phyloP scores from a whole-genome alignment of 768 basidiomycete genomes.

The Austroboletus festivus region DNA sequence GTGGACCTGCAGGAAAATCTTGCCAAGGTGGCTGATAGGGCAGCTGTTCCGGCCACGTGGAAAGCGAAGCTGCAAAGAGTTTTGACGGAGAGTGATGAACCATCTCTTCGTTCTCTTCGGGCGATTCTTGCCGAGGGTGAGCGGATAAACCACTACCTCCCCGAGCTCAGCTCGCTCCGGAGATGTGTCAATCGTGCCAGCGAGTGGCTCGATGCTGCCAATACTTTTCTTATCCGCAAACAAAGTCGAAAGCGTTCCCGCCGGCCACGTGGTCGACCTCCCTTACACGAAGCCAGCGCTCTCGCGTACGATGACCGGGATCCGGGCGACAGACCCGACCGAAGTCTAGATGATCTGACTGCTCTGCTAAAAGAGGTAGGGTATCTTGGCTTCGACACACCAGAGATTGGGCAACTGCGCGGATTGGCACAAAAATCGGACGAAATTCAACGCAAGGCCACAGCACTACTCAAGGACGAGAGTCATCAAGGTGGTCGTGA shows the following conservation, averaged over 20 bases:
- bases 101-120: slow-evolving; percentile 72
- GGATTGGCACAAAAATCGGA: slow-evolving; percentile 61
- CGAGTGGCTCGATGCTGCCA: slow-evolving; percentile 86
- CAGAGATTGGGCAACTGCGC: slow-evolving; percentile 62
- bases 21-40: slow-evolving; percentile 64
- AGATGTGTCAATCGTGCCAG: slow-evolving; percentile 80
- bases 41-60: slow-evolving; percentile 75
- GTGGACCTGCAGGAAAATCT: slow-evolving; percentile 69
- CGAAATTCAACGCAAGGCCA: slow-evolving; percentile 56
- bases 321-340: slow-evolving; percentile 66
- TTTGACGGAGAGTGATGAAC: slow-evolving; percentile 66
- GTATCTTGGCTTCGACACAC: slow-evolving; percentile 77
- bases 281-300: slow-evolving; percentile 41
- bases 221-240: slow-evolving; percentile 74
- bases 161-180: slow-evolving; percentile 67
- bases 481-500: slow-evolving; percentile 46
- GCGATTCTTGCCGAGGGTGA: slow-evolving; percentile 87
- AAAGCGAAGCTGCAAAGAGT: slow-evolving; percentile 62
- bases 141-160: slow-evolving; percentile 71
- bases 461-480: slow-evolving; percentile 45
- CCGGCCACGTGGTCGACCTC: slow-evolving; percentile 54
- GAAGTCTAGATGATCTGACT: slow-evolving; percentile 68
- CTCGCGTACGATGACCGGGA: slow-evolving; percentile 40
- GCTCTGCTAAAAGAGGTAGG: slow-evolving; percentile 69
- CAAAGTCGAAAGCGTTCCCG: slow-evolving; percentile 76